Evolutionary conservation across 1,139 yeast genomes (phyloP).

Genomic region (Protomyces lactucae-debilis): DNA sequence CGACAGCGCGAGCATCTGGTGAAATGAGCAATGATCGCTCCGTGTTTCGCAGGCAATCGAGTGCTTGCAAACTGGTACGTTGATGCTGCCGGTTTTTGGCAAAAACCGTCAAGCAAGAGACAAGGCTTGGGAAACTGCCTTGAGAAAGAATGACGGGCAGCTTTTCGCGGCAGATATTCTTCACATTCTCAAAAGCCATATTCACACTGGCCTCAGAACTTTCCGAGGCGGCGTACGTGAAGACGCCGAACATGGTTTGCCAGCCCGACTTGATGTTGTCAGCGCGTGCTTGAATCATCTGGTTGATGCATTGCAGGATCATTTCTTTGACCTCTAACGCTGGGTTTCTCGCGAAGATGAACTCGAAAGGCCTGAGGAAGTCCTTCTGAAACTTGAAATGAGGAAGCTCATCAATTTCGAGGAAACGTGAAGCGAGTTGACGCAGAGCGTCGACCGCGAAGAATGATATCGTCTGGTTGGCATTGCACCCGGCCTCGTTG

Average conservation of each 20-base stretch:
- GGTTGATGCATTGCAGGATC: constrained; percentile 80
- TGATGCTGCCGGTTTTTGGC: constrained; percentile 83
- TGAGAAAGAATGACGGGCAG: constrained; percentile 62
- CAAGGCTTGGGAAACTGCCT: constrained; percentile 69
- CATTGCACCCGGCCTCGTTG: constrained; percentile 74
- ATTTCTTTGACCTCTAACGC: constrained; percentile 74
- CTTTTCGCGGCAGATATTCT: constrained; percentile 58
- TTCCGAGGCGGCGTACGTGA: constrained; percentile 59
- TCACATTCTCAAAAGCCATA: constrained; percentile 34
- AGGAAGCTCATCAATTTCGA: constrained; percentile 87
- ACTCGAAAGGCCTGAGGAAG: constrained; percentile 84
- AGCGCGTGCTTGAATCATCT: constrained; percentile 76
- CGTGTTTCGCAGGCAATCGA: constrained; percentile 66
- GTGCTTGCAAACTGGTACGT: constrained; percentile 69
- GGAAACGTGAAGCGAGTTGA: constrained; percentile 85
- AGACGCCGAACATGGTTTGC: constrained; percentile 79
- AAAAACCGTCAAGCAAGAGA: constrained; percentile 70
- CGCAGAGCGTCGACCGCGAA: constrained; percentile 92
- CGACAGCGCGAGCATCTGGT: constrained; percentile 33
- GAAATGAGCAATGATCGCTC: constrained; percentile 48
- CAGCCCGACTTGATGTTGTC: constrained; percentile 83
- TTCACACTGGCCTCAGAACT: constrained; percentile 36
- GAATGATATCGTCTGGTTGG: constrained; percentile 69
- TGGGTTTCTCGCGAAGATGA: constrained; percentile 63
- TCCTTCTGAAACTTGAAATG: constrained; percentile 95